These are phyloP conservation scores for Ormosia semicastrata DNA, from an alignment of 306 rosid genomes.

Conservation along the genomic window DNA sequence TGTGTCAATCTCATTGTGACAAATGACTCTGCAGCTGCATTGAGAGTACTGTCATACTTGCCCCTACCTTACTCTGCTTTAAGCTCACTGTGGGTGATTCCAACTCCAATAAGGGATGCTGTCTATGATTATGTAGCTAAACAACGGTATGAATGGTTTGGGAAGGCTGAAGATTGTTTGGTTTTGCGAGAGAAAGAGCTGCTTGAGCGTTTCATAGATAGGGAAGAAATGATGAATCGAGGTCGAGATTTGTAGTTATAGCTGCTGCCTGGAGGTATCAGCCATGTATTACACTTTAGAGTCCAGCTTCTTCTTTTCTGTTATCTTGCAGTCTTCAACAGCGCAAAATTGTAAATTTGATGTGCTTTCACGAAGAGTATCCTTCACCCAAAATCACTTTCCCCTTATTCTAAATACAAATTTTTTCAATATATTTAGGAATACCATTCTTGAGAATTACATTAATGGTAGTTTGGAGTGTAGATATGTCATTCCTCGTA, in stretches of 20 bases:
- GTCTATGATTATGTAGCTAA: conserved; percentile 63
- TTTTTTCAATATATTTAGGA: background rate
- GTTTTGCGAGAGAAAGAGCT: conserved; percentile 65
- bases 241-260: conserved; percentile 20
- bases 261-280: background rate
- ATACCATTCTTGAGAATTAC: background rate
- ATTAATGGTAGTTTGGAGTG: background rate
- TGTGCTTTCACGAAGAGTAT: background rate
- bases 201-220: conserved; percentile 82
- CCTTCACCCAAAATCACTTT: background rate
- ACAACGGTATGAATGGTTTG: conserved; percentile 58
- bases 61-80: conserved; percentile 73
- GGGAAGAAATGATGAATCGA: conserved; percentile 58
- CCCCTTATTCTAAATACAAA: background rate
- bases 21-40: conserved; percentile 63
- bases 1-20: conserved; percentile 26
- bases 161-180: conserved; percentile 61
- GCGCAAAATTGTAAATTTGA: background rate
- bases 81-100: conserved; percentile 50
- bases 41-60: conserved; percentile 68
- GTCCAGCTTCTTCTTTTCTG: conserved; percentile 1
- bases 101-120: conserved; percentile 65
- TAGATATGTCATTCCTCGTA: background rate
- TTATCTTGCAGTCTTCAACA: background rate
- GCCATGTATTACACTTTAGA: background rate